These are phyloP conservation scores for Phytophthora hibernalis DNA, from an alignment of 352 stramenopile genomes.

Conservation along the genomic window DNA sequence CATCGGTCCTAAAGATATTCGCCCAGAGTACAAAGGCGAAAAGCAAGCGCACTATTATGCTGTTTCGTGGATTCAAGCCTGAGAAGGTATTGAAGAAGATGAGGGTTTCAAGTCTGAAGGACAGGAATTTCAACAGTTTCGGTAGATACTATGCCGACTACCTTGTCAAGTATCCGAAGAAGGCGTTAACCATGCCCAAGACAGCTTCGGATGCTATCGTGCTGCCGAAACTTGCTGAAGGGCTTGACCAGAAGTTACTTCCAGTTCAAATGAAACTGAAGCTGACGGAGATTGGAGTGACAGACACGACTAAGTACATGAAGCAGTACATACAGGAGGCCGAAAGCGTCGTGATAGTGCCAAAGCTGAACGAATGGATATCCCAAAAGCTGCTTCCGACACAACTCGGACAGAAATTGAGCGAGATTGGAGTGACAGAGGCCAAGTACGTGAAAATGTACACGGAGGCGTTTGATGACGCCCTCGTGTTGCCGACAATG, in stretches of 20 bases:
- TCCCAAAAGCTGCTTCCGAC: slow-evolving; percentile 1
- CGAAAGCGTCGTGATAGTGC: neutral
- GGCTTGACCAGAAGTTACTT: slow-evolving; percentile 1
- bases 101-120: slow-evolving; percentile 5
- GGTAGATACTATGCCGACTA: slow-evolving; percentile 19
- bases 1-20: neutral
- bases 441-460: slow-evolving; percentile 3
- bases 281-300: neutral
- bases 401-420: neutral
- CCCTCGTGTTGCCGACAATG: neutral
- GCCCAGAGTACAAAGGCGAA: slow-evolving; percentile 1
- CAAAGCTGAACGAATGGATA: neutral
- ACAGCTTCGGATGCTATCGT: slow-evolving; percentile 13
- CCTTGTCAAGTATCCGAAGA: slow-evolving; percentile 8
- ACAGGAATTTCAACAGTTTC: slow-evolving; percentile 30
- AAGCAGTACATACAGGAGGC: neutral
- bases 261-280: neutral
- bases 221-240: slow-evolving; percentile 4
- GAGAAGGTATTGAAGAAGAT: slow-evolving; percentile 21
- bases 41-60: slow-evolving; percentile 19
- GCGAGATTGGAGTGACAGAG: neutral
- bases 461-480: neutral
- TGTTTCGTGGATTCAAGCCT: slow-evolving; percentile 6
- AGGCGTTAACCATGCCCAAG: neutral
- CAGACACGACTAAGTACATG: neutral